These are phyloP conservation scores for Kregervanrija fluxuum DNA, from an alignment of 805 yeast genomes.

Conservation along the genomic window DNA sequence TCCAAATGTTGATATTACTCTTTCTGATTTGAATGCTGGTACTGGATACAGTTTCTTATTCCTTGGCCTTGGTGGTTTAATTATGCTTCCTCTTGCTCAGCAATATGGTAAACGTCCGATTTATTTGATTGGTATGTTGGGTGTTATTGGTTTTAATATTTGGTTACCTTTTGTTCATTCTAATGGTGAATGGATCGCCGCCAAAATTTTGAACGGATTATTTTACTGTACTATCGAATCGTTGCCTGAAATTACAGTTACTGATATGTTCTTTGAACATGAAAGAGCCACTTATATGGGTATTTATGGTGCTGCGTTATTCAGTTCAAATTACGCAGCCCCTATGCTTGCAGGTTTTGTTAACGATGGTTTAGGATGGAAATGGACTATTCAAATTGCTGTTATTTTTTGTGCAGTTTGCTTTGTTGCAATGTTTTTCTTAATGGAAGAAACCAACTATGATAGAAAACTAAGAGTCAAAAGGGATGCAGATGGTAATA, in stretches of 20 bases:
- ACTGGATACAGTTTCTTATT: slow-evolving; percentile 35
- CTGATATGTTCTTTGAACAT: slow-evolving; percentile 46
- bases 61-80: slow-evolving; percentile 32
- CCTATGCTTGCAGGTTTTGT: slow-evolving; percentile 56
- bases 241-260: slow-evolving; percentile 40
- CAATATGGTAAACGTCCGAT: slow-evolving; percentile 33
- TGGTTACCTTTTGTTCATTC: slow-evolving; percentile 29
- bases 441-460: slow-evolving; percentile 52
- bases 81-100: slow-evolving; percentile 32
- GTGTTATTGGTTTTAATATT: slow-evolving; percentile 22
- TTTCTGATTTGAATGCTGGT: slow-evolving; percentile 29
- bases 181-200: slow-evolving; percentile 27
- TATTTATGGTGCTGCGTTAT: slow-evolving; percentile 46
- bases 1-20: slow-evolving; percentile 21
- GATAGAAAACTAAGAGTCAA: slow-evolving; percentile 24
- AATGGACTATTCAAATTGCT: slow-evolving; percentile 45
- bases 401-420: slow-evolving; percentile 40
- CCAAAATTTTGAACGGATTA: slow-evolving; percentile 25
- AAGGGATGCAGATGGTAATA: slow-evolving; percentile 18
- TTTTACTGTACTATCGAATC: slow-evolving; percentile 37
- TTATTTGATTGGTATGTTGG: slow-evolving; percentile 27
- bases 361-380: slow-evolving; percentile 41
- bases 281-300: slow-evolving; percentile 42
- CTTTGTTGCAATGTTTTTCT: slow-evolving; percentile 32
- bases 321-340: slow-evolving; percentile 48